Evolutionary conservation across 2,329 filamentous ascomycete species (phyloP).

Genomic region (Periconia digitata): DNA sequence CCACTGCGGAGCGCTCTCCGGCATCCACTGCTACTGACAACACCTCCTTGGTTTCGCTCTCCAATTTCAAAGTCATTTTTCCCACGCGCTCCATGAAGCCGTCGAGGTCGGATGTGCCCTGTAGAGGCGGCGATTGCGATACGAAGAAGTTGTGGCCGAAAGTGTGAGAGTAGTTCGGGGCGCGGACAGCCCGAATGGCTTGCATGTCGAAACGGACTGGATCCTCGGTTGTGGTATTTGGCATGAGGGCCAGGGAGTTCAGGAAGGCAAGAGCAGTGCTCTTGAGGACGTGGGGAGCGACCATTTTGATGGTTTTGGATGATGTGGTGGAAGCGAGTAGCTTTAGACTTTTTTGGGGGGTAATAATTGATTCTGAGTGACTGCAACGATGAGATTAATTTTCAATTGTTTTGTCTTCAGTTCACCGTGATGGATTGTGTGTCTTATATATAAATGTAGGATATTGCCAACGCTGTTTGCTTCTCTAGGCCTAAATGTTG

Average conservation of each 20-base stretch:
- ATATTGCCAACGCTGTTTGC: too few species aligned
- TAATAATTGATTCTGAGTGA: background rate
- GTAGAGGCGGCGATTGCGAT: slow-evolving; percentile 2
- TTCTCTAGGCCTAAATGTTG: too few species aligned
- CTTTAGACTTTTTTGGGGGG: background rate
- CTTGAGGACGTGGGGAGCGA: slow-evolving; percentile 15
- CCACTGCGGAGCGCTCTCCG: slow-evolving; percentile 17
- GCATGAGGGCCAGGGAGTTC: slow-evolving; percentile 7
- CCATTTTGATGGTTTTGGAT: background rate
- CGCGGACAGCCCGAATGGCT: slow-evolving; percentile 19
- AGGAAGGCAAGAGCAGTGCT: slow-evolving; percentile 21
- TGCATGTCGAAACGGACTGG: slow-evolving; percentile 13
- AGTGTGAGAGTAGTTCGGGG: slow-evolving; percentile 20
- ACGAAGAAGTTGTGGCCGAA: slow-evolving; percentile 37
- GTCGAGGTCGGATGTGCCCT: slow-evolving; percentile 5
- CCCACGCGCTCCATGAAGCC: slow-evolving; percentile 26
- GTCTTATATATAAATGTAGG: too few species aligned
- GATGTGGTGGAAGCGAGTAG: background rate
- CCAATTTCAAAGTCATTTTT: slow-evolving; percentile 21
- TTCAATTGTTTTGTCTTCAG: too few species aligned
- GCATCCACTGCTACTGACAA: slow-evolving; percentile 30
- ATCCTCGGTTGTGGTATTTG: background rate
- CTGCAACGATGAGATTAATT: too few species aligned
- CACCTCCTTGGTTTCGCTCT: slow-evolving; percentile 24
- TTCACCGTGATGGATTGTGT: too few species aligned